Percentiles rank a stretch among this genome's conserved stretches.
phyloP scores from a whole-genome alignment of 768 basidiomycete species.

The Cytidiella melzeri region DNA sequence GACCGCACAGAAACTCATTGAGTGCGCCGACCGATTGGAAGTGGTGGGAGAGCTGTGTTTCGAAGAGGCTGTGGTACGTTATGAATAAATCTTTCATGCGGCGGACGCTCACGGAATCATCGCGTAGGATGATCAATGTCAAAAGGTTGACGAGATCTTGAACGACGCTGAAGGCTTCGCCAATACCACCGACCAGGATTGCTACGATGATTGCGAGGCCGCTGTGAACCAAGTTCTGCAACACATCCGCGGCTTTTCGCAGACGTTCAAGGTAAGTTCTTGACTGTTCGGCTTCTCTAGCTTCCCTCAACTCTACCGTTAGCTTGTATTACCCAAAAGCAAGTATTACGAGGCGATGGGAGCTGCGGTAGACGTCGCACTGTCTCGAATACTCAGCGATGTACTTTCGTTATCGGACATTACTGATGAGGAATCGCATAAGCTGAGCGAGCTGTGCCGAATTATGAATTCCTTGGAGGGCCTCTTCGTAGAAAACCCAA shows the following conservation, averaged over 20 bases:
- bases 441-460: conserved; percentile 75
- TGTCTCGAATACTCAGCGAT: conserved; percentile 63
- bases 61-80: conserved; percentile 61
- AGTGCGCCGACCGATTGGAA: conserved; percentile 45
- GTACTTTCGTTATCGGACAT: conserved; percentile 80
- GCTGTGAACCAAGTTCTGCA: conserved; percentile 57
- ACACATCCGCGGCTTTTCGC: conserved; percentile 55
- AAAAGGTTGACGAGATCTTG: conserved; percentile 39
- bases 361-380: conserved; percentile 56
- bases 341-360: conserved; percentile 74
- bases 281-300: not conserved
- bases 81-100: not conserved
- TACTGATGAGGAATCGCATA: conserved; percentile 79
- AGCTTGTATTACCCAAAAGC: conserved; percentile 66
- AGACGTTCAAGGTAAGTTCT: conserved; percentile 60
- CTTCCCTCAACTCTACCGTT: conserved; percentile 1
- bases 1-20: conserved; percentile 41
- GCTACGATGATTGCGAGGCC: conserved; percentile 71
- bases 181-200: conserved; percentile 63
- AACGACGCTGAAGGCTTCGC: conserved; percentile 59
- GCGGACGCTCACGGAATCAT: not conserved
- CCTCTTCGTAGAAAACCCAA: conserved; percentile 63
- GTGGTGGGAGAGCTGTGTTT: conserved; percentile 65
- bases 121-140: conserved; percentile 44
- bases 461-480: conserved; percentile 77